Evolutionary conservation across 1,284 basidiomycete genomes (phyloP).

Genomic region (Amylostereum areolatum): DNA sequence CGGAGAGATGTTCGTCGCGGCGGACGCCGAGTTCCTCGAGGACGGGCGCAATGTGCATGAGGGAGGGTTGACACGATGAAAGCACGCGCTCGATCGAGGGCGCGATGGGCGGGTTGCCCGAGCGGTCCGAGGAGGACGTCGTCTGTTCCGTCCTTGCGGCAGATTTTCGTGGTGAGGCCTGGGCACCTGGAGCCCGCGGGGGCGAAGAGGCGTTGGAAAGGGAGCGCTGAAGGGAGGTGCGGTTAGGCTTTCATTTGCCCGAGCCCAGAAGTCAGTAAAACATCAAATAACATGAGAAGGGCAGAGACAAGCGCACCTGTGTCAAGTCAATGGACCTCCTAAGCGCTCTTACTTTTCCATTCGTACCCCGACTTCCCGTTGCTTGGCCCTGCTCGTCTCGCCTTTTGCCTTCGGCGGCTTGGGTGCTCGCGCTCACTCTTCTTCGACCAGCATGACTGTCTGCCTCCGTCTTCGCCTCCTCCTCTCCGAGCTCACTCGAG

Average conservation of each 20-base stretch:
- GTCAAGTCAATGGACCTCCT: slow-evolving; percentile 11
- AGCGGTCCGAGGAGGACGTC: background rate
- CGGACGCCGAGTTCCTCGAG: slow-evolving; percentile 52
- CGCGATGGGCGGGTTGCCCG: background rate
- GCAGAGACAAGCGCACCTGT: slow-evolving; percentile 1
- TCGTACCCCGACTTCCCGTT: background rate
- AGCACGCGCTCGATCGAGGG: slow-evolving; percentile 39
- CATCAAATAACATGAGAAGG: background rate
- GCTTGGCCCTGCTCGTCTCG: slow-evolving; percentile 1
- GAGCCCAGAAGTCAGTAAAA: background rate
- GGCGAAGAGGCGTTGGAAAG: slow-evolving; percentile 9
- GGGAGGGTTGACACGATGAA: slow-evolving; percentile 49
- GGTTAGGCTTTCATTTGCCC: slow-evolving; percentile 1
- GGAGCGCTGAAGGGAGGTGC: slow-evolving; percentile 12
- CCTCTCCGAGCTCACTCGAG: slow-evolving; percentile 7
- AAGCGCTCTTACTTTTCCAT: slow-evolving; percentile 11
- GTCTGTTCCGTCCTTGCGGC: too few relatives aligned
- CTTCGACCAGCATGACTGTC: slow-evolving; percentile 19
- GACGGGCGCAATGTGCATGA: slow-evolving; percentile 51
- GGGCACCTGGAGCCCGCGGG: slow-evolving; percentile 1
- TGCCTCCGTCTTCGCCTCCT: slow-evolving; percentile 12
- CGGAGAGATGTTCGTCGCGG: slow-evolving; percentile 52
- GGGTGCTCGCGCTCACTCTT: slow-evolving; percentile 15
- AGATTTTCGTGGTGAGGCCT: too few relatives aligned
- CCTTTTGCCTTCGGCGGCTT: slow-evolving; percentile 12